Base-by-base conservation (phyloP, 768 basidiomycete species). In the Boletus speciosus region DNA sequence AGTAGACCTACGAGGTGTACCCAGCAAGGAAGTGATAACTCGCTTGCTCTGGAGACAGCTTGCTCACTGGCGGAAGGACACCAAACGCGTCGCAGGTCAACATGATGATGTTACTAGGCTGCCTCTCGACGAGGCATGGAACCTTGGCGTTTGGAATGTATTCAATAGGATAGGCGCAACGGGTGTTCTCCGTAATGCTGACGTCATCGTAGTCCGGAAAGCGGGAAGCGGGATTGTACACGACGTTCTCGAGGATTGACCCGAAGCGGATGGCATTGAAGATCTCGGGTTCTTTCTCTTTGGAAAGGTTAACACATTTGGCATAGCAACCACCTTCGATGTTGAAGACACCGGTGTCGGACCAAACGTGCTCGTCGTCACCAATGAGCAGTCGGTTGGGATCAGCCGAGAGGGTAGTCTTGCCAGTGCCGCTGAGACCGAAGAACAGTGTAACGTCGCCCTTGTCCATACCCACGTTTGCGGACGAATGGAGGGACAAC, bases 311-410 rank as follows among this genome's bases (percentile, higher is more conserved):
- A 78, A 98, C 89, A 72, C 85, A 88, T 76, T 99, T 98, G 73
- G 97, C 97, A 70, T 98, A 99, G 74, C 97, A 99, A 47, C 97
- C 97, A 59, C 97, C 97, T 68, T 99, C 97, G 66, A 99, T 99
- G 81, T 98, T 98, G 85, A 99, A 99, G 56, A 99, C 96, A 67
- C 97, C 97, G 16, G 80, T 87, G 74, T 99, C 97, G 15, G 93
- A 93, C 97, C 97, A 99, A 66, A 99, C 97, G 70, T 99, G 97
- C 75, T 98, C 97, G 71, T 99, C 97, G 70, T 99, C 97, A 62
- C 97, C 97, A 61, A 98, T 98, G 57, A 99, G 84, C 49, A 90
- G 76, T 56, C 97, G 92, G 63, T 85, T 81, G 21, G 96, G 93
- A 73, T 99, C 97, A 31, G 97, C 94, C 12, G 96, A 98, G 47